These are phyloP conservation scores for Fusarium virguliforme DNA, from an alignment of 2,329 filamentous ascomycete species.

Conservation along the genomic window DNA sequence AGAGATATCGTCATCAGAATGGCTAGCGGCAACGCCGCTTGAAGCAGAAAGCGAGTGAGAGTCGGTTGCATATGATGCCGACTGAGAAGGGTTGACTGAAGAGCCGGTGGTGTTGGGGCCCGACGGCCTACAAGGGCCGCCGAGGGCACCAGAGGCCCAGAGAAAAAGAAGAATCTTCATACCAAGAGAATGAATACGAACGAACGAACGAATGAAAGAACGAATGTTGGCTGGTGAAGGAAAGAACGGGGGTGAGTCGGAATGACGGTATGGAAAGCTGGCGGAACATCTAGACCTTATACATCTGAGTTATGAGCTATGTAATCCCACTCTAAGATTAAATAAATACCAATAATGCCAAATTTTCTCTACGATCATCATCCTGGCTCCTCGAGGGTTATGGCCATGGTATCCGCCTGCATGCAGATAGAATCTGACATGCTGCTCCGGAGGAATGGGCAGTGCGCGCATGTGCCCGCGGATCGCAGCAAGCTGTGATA, in stretches of 20 bases:
- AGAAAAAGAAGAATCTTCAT: not conserved
- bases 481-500: too few relatives aligned
- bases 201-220: not conserved
- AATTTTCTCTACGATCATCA: too few relatives aligned
- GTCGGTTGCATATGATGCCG: not conserved
- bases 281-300: not conserved
- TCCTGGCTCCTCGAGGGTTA: too few relatives aligned
- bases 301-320: not conserved
- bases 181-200: not conserved
- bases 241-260: not conserved
- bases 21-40: not conserved
- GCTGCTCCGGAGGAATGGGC: too few relatives aligned
- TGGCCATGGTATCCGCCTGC: too few relatives aligned
- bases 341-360: too few relatives aligned
- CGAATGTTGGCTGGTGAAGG: too few relatives aligned
- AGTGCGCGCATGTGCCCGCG: too few relatives aligned
- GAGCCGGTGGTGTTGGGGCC: not conserved
- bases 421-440: too few relatives aligned
- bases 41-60: not conserved
- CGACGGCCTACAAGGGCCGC: not conserved
- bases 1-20: not conserved
- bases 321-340: too few relatives aligned
- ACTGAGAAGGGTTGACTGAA: not conserved
- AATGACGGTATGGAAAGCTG: not conserved
- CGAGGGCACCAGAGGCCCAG: constrained; percentile 1